Conservation (phyloP, 2,329 filamentous ascomycete species). For the Aspergillus fijiensis region DNA sequence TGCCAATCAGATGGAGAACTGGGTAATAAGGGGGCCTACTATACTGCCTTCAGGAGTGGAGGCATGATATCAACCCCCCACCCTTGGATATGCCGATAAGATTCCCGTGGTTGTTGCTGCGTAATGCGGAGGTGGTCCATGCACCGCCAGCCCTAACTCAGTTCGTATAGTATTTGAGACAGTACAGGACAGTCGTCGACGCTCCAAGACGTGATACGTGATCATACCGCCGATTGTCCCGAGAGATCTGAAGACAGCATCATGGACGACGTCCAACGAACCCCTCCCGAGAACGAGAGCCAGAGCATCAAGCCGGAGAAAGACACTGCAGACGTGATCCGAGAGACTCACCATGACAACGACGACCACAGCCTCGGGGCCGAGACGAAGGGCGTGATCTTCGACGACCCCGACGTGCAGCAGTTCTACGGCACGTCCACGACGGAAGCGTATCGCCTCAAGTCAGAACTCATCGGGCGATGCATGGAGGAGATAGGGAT, state of each 20-base stretch:
- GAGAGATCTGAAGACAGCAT: too few relatives aligned
- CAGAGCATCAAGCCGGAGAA: too few relatives aligned
- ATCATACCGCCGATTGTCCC: too few relatives aligned
- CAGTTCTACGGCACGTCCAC: slow-evolving; percentile 42
- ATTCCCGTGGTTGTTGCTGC: background rate
- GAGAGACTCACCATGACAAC: too few relatives aligned
- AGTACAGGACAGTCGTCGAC: too few relatives aligned
- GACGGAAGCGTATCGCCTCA: slow-evolving; percentile 32
- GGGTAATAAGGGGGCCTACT: background rate
- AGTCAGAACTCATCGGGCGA: slow-evolving; percentile 30
- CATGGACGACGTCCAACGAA: too few relatives aligned
- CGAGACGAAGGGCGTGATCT: slow-evolving; percentile 18
- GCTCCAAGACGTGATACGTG: too few relatives aligned
- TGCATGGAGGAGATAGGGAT: slow-evolving; percentile 31
- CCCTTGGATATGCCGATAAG: slow-evolving; percentile 4
- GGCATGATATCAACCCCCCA: slow-evolving; percentile 2
- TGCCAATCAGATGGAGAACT: too few relatives aligned
- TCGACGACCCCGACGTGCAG: slow-evolving; percentile 31
- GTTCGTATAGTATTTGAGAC: background rate
- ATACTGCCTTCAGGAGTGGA: background rate
- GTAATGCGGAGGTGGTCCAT: background rate
- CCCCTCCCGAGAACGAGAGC: too few relatives aligned
- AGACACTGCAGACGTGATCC: too few relatives aligned
- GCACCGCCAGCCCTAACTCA: background rate
- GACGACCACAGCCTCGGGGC: slow-evolving; percentile 6